phyloP scores from a whole-genome alignment of 495 filamentous ascomycete species.

The Coniosporium apollinis region DNA sequence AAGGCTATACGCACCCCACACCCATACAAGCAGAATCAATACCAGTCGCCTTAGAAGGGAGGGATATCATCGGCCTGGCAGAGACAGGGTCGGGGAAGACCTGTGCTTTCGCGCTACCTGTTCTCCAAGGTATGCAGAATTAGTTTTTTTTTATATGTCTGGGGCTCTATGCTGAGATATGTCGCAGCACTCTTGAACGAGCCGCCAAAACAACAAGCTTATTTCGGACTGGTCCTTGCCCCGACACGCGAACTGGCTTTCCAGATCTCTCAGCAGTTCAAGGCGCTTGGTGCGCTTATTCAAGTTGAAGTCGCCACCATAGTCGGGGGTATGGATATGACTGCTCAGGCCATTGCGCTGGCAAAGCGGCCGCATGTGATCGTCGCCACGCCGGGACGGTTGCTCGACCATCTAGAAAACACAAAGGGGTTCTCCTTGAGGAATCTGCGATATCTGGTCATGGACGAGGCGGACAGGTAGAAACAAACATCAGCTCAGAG shows the following conservation, averaged over 20 bases:
- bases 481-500: too few species aligned
- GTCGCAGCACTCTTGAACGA: too few species aligned
- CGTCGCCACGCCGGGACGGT: conserved; percentile 74
- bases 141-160: too few species aligned
- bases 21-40: conserved; percentile 29
- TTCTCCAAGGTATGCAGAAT: conserved; percentile 52
- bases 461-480: conserved; percentile 94
- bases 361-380: conserved; percentile 85
- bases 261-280: conserved; percentile 73
- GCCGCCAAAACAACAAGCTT: conserved; percentile 59
- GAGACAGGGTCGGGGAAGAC: conserved; percentile 94
- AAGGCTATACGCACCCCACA: conserved; percentile 65
- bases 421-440: conserved; percentile 85
- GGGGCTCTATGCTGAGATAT: too few species aligned
- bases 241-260: conserved; percentile 86
- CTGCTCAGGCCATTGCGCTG: conserved; percentile 71
- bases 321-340: conserved; percentile 91
- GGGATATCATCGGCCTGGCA: conserved; percentile 83
- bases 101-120: conserved; percentile 78
- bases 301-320: conserved; percentile 61
- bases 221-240: conserved; percentile 69
- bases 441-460: conserved; percentile 66
- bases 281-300: conserved; percentile 70
- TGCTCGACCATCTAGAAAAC: conserved; percentile 89
- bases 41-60: conserved; percentile 60